Conservation (phyloP, 805 yeast species). For the Wickerhamomyces kurtzmanii region DNA sequence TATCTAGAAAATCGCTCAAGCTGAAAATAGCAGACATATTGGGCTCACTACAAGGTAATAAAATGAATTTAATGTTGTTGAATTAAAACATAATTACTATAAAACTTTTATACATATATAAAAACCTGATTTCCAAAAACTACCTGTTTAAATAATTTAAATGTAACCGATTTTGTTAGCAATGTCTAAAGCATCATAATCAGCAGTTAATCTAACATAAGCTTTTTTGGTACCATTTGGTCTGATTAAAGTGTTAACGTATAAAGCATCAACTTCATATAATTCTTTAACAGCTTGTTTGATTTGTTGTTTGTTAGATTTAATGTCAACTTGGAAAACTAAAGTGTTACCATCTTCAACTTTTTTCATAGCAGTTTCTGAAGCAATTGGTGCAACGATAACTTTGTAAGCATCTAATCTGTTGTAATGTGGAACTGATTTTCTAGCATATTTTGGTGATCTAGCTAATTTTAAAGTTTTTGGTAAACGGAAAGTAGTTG, state of each 20-base stretch:
- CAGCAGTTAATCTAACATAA: slow-evolving; percentile 97
- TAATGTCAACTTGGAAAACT: slow-evolving; percentile 95
- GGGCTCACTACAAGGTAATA: too few relatives aligned
- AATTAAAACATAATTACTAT: too few relatives aligned
- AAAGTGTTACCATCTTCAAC: slow-evolving; percentile 99
- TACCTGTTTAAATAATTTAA: slow-evolving; percentile 46
- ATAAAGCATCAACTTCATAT: slow-evolving; percentile 89
- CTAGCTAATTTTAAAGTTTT: slow-evolving; percentile 92
- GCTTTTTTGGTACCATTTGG: slow-evolving; percentile 99
- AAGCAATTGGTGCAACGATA: slow-evolving; percentile 89
- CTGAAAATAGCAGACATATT: too few relatives aligned
- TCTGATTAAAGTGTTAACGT: slow-evolving; percentile 95
- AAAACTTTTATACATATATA: too few relatives aligned
- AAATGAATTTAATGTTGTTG: too few relatives aligned
- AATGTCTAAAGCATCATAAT: slow-evolving; percentile 98
- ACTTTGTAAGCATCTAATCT: slow-evolving; percentile 95
- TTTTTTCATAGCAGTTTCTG: slow-evolving; percentile 99
- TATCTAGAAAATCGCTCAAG: too few relatives aligned
- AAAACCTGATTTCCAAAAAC: too few relatives aligned
- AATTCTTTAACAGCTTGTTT: slow-evolving; percentile 97
- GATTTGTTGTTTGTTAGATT: slow-evolving; percentile 98
- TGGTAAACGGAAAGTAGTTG: slow-evolving; percentile 94
- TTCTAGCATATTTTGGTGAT: slow-evolving; percentile 90
- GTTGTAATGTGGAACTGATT: slow-evolving; percentile 94
- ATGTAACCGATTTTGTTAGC: slow-evolving; percentile 99